Percentiles rank a stretch among this genome's conserved stretches.
Conservation (phyloP, 2,329 filamentous ascomycete species). For the Fusarium dlaminii region DNA sequence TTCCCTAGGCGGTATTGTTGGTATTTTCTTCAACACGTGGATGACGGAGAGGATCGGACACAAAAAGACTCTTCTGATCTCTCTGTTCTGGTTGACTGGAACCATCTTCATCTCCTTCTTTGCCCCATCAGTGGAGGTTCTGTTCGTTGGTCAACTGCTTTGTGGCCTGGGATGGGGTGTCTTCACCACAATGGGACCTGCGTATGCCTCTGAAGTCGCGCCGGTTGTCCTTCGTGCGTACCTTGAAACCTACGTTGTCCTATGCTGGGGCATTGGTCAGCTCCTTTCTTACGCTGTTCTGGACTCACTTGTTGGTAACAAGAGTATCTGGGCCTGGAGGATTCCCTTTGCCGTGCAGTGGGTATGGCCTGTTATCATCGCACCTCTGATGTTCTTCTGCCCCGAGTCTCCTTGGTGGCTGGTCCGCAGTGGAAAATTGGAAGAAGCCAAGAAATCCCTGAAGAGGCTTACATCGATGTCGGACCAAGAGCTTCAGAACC, state of each 20-base stretch:
- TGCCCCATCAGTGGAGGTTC: constrained; percentile 47
- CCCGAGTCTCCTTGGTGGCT: constrained; percentile 50
- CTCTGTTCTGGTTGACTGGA: constrained; percentile 49
- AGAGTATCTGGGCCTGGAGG: constrained; percentile 47
- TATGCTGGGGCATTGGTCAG: constrained; percentile 55
- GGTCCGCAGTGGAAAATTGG: constrained; percentile 29
- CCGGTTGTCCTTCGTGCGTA: constrained; percentile 53
- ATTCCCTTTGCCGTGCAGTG: constrained; percentile 52
- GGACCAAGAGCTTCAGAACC: background rate
- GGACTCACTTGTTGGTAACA: background rate
- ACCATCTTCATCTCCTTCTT: constrained; percentile 47
- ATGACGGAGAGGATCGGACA: constrained; percentile 26
- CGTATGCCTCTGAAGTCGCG: constrained; percentile 56
- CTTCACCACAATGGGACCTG: constrained; percentile 54
- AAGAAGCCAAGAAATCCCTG: background rate
- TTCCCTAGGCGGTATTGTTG: constrained; percentile 26
- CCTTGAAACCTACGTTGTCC: constrained; percentile 53
- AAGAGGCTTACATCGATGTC: background rate
- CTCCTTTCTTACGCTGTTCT: constrained; percentile 49
- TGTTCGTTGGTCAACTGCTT: constrained; percentile 57
- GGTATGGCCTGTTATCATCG: constrained; percentile 45
- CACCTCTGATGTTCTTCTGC: constrained; percentile 41
- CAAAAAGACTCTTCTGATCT: constrained; percentile 60
- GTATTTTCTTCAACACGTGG: constrained; percentile 31
- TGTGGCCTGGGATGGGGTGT: constrained; percentile 55